phyloP scores from a whole-genome alignment of 352 stramenopile genomes.

The Phytophthora litchii region DNA sequence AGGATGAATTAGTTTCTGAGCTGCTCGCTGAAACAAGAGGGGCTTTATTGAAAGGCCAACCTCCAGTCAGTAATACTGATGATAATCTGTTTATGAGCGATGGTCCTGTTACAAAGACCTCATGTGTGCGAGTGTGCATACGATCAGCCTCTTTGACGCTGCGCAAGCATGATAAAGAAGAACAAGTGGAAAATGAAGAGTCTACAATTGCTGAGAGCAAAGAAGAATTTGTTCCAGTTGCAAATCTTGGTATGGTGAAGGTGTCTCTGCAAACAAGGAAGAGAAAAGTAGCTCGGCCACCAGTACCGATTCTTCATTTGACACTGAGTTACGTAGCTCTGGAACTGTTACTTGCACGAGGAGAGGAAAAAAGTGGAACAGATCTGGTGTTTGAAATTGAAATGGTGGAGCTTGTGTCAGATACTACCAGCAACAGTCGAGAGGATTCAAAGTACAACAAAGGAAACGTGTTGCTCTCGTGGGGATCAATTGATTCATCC shows the following conservation, averaged over 20 bases:
- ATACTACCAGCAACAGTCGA: constrained; percentile 27
- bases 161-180: constrained; percentile 53
- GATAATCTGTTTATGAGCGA: constrained; percentile 15
- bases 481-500: constrained; percentile 47
- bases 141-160: constrained; percentile 65
- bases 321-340: constrained; percentile 58
- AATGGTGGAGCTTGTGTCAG: constrained; percentile 55
- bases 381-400: constrained; percentile 82
- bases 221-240: constrained; percentile 78
- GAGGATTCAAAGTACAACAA: constrained; percentile 41
- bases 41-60: constrained; percentile 43
- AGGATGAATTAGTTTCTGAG: constrained; percentile 73
- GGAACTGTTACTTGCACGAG: constrained; percentile 46
- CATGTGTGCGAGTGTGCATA: constrained; percentile 64
- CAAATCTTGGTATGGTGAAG: constrained; percentile 82
- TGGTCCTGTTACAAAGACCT: constrained; percentile 34
- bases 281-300: constrained; percentile 60
- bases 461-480: constrained; percentile 42
- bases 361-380: constrained; percentile 29
- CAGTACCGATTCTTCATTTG: constrained; percentile 60
- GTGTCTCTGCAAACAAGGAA: constrained; percentile 50
- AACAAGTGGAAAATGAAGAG: constrained; percentile 20
- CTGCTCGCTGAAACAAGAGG: constrained; percentile 72
- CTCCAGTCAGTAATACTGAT: constrained; percentile 17
- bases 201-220: constrained; percentile 13